A percentile compares a stretch with the other conserved stretches of the same genome.
Conservation (phyloP, 2,329 filamentous ascomycete species). For the Ophiobolus disseminans region DNA sequence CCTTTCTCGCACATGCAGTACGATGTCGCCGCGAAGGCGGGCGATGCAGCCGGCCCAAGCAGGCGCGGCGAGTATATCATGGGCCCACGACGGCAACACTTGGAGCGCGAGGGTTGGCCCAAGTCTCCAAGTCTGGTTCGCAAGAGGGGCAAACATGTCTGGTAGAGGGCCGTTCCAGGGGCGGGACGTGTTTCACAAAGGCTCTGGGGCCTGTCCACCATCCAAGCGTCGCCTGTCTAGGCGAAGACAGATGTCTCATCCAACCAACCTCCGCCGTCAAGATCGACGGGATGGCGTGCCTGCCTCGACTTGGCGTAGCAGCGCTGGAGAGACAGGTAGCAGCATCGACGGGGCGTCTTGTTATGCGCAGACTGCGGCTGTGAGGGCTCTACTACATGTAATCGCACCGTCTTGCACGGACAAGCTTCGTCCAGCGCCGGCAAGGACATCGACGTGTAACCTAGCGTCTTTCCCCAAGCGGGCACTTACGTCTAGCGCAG, state of each 20-base stretch:
- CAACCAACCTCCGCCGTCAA: slow-evolving; percentile 14
- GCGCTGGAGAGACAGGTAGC: background rate
- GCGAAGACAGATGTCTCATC: slow-evolving; percentile 38
- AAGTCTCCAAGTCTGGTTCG: too few species aligned
- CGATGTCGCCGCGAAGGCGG: too few species aligned
- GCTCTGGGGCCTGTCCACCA: slow-evolving; percentile 36
- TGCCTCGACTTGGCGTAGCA: slow-evolving; percentile 26
- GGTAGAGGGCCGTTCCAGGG: slow-evolving; percentile 10
- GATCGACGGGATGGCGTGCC: slow-evolving; percentile 32
- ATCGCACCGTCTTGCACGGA: too few species aligned
- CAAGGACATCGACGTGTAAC: too few species aligned
- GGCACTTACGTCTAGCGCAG: too few species aligned
- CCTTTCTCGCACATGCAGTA: too few species aligned
- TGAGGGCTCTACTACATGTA: too few species aligned
- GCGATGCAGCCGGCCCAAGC: background rate
- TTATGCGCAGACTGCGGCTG: too few species aligned
- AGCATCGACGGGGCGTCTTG: too few species aligned
- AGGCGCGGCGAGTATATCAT: background rate
- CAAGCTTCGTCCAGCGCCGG: too few species aligned
- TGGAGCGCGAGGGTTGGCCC: slow-evolving; percentile 10
- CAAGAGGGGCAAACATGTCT: too few species aligned
- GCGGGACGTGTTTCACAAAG: slow-evolving; percentile 11
- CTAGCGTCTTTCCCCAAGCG: too few species aligned
- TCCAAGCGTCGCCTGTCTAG: slow-evolving; percentile 33
- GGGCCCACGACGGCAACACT: slow-evolving; percentile 10